Evolutionary conservation across 768 basidiomycete genomes (phyloP), one percentile per base, ranked within the genome.

Genomic region (Pisolithus sp.): DNA sequence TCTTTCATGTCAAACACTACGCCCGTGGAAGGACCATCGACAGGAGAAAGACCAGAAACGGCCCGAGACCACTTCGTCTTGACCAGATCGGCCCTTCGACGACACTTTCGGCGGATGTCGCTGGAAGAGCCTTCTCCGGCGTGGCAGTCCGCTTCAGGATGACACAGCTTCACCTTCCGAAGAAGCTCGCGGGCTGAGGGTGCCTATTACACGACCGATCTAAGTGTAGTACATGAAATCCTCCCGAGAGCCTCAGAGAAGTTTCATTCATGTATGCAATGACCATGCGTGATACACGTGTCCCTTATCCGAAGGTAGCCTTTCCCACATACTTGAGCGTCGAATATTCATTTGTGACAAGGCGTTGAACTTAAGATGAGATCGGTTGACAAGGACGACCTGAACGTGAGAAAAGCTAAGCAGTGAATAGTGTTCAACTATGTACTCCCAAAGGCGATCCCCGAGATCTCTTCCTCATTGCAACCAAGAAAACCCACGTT

Each of bases 391-490:
- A 36, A 47, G 30, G n/a, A 34, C 18, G 12, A 34, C 41, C 49
- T 52, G 54, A 55, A 50, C 26, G 49, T 50, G 36, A 49, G 51
- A 51, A 48, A 42, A 36, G 26, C 15, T 39, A 36, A 48, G 30
- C 55, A 51, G 42, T 47, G 18, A 53, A 48, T 53, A 47, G 49
- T 12, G 23, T 36, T 53, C 54, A 54, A 52, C 50, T 46, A n/a
- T n/a, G n/a, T n/a, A 47, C 42, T 60, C 54, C 48, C 37, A 49
- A 53, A 48, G 64, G 63, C 48, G 45, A 62, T 65, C 65, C 59
- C 64, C 64, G 65, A 66, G 53, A 67, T 61, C 48, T 53, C 37
- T 57, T 58, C 34, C 13, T 34, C 55, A 65, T 62, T 57, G 46
- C 45, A 44, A 50, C 54, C 30, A 10, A 47, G 26, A 52, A 55